Evolutionary conservation across 2,329 filamentous ascomycete genomes (phyloP).

Genomic region (Calonectria fujianensis): DNA sequence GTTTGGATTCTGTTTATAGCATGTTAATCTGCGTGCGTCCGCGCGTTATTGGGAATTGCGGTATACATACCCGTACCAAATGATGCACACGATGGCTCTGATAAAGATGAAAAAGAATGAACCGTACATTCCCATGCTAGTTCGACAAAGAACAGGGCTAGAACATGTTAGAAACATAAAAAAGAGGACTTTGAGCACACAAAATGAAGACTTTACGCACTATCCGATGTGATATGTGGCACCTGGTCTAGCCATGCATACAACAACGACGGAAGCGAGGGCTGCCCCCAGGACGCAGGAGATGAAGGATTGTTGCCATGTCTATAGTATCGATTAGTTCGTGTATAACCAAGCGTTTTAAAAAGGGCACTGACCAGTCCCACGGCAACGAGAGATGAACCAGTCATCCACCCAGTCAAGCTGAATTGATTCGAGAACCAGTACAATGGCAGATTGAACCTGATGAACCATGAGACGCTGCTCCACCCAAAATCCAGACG

Average conservation of each 20-base stretch:
- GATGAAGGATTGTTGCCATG: constrained; percentile 24
- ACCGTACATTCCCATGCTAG: constrained; percentile 58
- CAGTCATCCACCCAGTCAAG: constrained; percentile 56
- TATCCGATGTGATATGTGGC: constrained; percentile 16
- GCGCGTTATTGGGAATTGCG: neutral
- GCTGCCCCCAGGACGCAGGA: neutral
- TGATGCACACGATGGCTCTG: constrained; percentile 57
- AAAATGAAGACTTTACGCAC: neutral
- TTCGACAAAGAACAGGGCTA: constrained; percentile 38
- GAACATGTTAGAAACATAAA: neutral
- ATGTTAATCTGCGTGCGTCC: neutral
- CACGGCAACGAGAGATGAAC: constrained; percentile 53
- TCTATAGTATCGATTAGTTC: neutral
- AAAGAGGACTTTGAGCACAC: neutral
- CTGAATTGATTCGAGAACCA: constrained; percentile 57
- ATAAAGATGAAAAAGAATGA: constrained; percentile 59
- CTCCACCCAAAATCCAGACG: too few species aligned
- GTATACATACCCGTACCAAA: constrained; percentile 52
- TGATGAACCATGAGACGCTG: neutral
- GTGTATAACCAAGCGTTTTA: accelerated
- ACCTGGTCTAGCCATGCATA: constrained; percentile 15
- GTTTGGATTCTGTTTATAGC: neutral
- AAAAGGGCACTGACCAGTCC: constrained; percentile 45
- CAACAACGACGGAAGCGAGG: constrained; percentile 3
- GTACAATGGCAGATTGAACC: constrained; percentile 53